Evolutionary conservation across 305 asterid species (phyloP), one percentile per base, ranked within the genome.

Genomic region (Nicotiana rustica): DNA sequence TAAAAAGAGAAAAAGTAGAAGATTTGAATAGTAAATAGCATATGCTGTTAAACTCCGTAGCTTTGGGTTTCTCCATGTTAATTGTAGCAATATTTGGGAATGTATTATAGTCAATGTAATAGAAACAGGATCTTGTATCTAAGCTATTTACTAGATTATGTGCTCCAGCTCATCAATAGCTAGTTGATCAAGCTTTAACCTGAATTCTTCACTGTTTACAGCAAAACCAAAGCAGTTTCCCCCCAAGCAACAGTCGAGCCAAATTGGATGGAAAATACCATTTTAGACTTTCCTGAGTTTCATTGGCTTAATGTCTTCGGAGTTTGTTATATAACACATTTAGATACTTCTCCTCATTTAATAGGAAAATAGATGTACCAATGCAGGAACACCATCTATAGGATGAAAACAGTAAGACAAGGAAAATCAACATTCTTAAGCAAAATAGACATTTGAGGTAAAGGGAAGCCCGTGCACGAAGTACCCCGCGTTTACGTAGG

Each of bases 111-210:
- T 18, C 33, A 69, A 38, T 38, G 52, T 38, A 69, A 69, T n/a
- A n/a, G 77, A 56, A 41, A 41, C 21, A 71, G 19, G 19, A 71
- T 71, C 38, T 47, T 19, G 61, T 19, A 71, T 47, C 38, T 47
- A 14, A 73, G 29, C 21, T 3, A 21, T 14, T 73, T 49, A 7
- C 79, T 73, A 49, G 29, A 35, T 49, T 73, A 73, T 73, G 64
- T 12, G 44, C 64, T 49, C 64, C 64, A 49, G 41, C 44, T 73
- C 62, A 49, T 49, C 64, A 49, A 25, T 73, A 73, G 64, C 79
- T 21, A 4, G 64, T 25, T 49, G 64, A 49, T 73, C 62, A 73
- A 73, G 64, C 15, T 73, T 73, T 73, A 49, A 73, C 15, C 79
- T 73, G 79, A 73, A 73, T 15, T 13, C 21, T 73, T 47, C 61